Base-by-base conservation (phyloP, 192 early-diverging fungal species). In the Gaertneriomyces semiglobifer region DNA sequence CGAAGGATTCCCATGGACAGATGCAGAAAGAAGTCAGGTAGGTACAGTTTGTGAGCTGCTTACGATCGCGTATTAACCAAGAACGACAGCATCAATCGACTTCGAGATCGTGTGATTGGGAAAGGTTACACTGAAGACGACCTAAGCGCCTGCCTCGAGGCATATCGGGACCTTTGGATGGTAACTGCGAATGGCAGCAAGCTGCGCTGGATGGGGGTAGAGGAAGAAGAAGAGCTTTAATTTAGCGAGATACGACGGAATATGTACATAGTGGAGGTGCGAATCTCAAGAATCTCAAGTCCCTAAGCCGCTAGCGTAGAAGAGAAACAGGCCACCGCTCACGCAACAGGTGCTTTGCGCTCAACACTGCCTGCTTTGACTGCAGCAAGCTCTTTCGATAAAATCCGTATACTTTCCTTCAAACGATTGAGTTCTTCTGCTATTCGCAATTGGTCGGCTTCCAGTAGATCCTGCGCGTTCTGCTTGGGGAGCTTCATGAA, bases 41-140 rank as follows among this genome's bases (percentile, higher is more conserved):
- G 44, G 65, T 61, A 44, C 42, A 63, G 7, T 41, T 72, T 44
- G 44, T 57, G 55, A 12, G 14, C 48, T 33, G 25, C 25, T 33
- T 33, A 33, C 25, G 25, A 33, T 1, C 25, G 25, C 25, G 25
- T 33, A 33, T 33, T 33, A 33, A 33, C 25, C 25, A 33, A 33
- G 25, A 33, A 33, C 25, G 25, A 33, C 62, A 81, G 77, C 62
- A 79, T 92, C 68, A 69, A 79, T 14, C 84, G 84, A 47, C 75
- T 94, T 19, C 75, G 83, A 43, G 85, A 88, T 41, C 84, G 88
- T 38, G 86, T 91, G 39, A 77, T 88, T 44, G 83, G 86, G 25
- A 88, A 87, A 64, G 91, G 92, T 16, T 94, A 78, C 68, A 90
- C 84, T 52, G 86, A 90, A 52, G 81, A 82, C 44, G 88, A 95